Percentiles rank a stretch among this genome's conserved stretches.
Evolutionary conservation across 208 protist species (phyloP).

Genomic region (Acanthamoeba lenticulata): DNA sequence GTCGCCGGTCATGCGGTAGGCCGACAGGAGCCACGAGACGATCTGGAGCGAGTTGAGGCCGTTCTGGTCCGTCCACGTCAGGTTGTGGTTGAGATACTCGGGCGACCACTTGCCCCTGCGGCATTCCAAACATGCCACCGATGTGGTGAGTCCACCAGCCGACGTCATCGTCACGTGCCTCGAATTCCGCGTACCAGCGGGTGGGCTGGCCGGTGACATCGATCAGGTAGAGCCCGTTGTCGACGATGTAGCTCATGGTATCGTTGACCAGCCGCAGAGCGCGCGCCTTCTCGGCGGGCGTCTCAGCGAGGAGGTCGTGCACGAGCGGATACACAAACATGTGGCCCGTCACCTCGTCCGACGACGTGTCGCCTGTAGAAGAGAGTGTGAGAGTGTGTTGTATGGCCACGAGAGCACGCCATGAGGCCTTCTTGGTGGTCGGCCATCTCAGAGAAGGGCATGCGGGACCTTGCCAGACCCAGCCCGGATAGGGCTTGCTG

Average conservation of each 20-base stretch:
- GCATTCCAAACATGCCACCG: too few relatives aligned
- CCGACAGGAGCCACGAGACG: conserved; percentile 57
- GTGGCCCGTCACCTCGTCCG: conserved; percentile 71
- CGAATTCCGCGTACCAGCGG: conserved; percentile 32
- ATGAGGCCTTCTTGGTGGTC: neutral
- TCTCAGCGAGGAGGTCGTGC: conserved; percentile 71
- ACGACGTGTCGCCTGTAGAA: conserved; percentile 65
- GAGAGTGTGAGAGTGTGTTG: neutral
- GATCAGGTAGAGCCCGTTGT: conserved; percentile 70
- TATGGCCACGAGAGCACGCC: neutral
- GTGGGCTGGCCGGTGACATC: conserved; percentile 59
- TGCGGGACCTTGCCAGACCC: conserved; percentile 35
- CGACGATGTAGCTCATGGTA: conserved; percentile 68
- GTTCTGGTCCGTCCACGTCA: conserved; percentile 65
- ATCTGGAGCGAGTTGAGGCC: conserved; percentile 75
- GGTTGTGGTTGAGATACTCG: conserved; percentile 70
- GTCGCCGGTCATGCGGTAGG: conserved; percentile 68
- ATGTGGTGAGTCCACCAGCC: too few relatives aligned
- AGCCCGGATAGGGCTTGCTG: conserved; percentile 65
- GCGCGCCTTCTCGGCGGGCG: conserved; percentile 44
- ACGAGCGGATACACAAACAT: conserved; percentile 71
- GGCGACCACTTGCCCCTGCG: conserved; percentile 67
- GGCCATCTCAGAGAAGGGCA: neutral
- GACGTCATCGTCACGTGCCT: too few relatives aligned
- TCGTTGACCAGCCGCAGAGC: conserved; percentile 21